These are phyloP conservation scores for Naganishia sp. DNA, from an alignment of 1,284 basidiomycete genomes.

Conservation along the genomic window DNA sequence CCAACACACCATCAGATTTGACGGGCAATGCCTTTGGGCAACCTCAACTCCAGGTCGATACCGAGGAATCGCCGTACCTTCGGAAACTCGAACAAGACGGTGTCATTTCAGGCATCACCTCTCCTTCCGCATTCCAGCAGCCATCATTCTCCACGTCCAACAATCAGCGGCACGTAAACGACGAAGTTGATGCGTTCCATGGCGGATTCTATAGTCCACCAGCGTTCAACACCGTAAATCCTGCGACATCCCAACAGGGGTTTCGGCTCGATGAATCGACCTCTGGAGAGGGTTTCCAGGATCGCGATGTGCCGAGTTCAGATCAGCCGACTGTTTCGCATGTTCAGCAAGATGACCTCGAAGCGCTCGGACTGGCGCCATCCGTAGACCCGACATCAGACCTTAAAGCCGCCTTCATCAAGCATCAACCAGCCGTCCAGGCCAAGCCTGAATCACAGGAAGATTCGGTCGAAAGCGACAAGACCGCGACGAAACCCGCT, in stretches of 20 bases:
- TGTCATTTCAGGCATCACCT: slow-evolving; percentile 12
- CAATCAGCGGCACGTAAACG: background rate
- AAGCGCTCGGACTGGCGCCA: slow-evolving; percentile 7
- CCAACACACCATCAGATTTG: background rate
- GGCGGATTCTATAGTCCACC: slow-evolving; percentile 21
- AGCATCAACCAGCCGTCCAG: background rate
- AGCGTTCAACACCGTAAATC: background rate
- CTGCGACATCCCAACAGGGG: background rate
- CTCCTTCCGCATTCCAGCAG: background rate
- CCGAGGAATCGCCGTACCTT: slow-evolving; percentile 14
- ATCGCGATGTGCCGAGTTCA: background rate
- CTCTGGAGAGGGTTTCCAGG: background rate
- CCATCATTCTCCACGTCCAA: slow-evolving; percentile 3
- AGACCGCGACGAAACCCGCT: background rate
- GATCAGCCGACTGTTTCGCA: slow-evolving; percentile 4
- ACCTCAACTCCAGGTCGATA: background rate
- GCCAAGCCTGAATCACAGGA: background rate
- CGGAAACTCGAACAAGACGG: slow-evolving; percentile 24
- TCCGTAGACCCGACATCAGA: background rate
- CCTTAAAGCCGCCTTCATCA: slow-evolving; percentile 19
- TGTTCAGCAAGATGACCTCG: background rate
- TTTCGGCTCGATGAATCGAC: background rate
- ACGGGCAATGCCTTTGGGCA: background rate
- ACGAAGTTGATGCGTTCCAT: slow-evolving; percentile 16
- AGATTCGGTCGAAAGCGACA: background rate